Base-by-base conservation (phyloP, 2,329 filamentous ascomycete species). In the Arthrobotrys sphaeroides region DNA sequence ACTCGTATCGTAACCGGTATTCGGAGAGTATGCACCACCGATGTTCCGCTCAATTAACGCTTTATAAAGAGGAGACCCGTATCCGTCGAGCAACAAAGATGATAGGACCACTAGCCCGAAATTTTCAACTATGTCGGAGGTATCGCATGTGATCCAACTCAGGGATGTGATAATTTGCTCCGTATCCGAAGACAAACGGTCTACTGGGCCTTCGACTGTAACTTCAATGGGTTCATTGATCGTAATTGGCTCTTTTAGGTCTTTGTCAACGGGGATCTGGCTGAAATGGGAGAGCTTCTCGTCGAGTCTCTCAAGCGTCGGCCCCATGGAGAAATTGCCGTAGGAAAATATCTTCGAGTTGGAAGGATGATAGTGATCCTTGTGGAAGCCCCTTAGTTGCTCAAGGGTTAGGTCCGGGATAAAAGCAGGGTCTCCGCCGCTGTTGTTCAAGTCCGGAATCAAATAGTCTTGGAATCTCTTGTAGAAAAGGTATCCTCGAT, bases 301-400 rank as follows among this genome's bases (percentile, higher is more conserved):
- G 80, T 94, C 88, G 26, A 98, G 87, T 80, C 95, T 91, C 81
- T 88, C 86, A 60, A 98, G 83, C 81, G 99, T 95, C 64, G 92
- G 90, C 1, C 86, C 86, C 74, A 99, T 84, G 0, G 93, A 91
- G 88, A 98, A 93, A 81, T 97, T 90, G 60, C 95, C 95, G 79
- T 99, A 99, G 0, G 95, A 97, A 80, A 98, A 89, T 45, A 99
- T 86, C 83, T 97, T 98, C 49, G 94, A 91, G 83, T 99, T 99
- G 84, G 93, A 98, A 0, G 95, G 95, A 82, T 99, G 94, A 82
- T 99, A 99, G 83, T 99, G 93, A 78, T 93, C 89, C 45, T 90
- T 90, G 78, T 98, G 96, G 82, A 97, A 99, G 43, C 90, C 88
- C 80, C 90, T 91, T 57, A 99, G 85, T 82, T 97, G 92, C 80